Percentiles rank a stretch among this genome's conserved stretches.
phyloP scores from a whole-genome alignment of 73 alveolate genomes.

The Uronychia setigera region DNA sequence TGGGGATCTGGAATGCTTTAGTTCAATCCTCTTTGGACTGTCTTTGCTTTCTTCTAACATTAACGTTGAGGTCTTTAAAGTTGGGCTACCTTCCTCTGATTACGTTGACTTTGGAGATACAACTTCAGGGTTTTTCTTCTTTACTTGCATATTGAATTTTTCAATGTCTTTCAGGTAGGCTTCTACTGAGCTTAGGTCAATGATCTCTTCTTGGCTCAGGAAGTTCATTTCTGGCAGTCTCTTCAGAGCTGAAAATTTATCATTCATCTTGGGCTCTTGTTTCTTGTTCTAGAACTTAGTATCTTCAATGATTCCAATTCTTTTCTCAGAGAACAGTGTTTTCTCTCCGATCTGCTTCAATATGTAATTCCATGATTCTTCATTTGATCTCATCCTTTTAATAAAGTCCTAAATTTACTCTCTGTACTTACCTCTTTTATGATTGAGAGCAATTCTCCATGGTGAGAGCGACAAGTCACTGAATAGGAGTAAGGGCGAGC shows the following conservation, averaged over 20 bases:
- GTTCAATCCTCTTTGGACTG: too few relatives aligned
- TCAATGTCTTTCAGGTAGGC: background rate
- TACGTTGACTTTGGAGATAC: too few relatives aligned
- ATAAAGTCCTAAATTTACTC: background rate
- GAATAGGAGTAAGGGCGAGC: background rate
- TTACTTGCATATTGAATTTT: background rate
- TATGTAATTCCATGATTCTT: background rate
- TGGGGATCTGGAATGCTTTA: too few relatives aligned
- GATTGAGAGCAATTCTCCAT: background rate
- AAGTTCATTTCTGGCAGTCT: background rate
- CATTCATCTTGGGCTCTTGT: background rate
- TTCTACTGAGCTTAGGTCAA: background rate
- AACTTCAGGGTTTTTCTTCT: too few relatives aligned
- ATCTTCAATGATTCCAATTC: background rate
- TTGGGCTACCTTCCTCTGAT: too few relatives aligned
- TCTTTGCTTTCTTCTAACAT: too few relatives aligned
- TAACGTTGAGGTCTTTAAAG: too few relatives aligned
- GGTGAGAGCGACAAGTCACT: conserved; percentile 7
- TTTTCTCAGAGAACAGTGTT: background rate
- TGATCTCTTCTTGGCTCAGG: background rate
- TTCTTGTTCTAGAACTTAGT: background rate
- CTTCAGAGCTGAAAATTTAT: background rate
- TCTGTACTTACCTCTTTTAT: background rate
- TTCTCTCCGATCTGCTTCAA: background rate
- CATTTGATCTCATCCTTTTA: background rate